phyloP scores from a whole-genome alignment of 2,329 filamentous ascomycete genomes.

The Diaporthe nobilis region DNA sequence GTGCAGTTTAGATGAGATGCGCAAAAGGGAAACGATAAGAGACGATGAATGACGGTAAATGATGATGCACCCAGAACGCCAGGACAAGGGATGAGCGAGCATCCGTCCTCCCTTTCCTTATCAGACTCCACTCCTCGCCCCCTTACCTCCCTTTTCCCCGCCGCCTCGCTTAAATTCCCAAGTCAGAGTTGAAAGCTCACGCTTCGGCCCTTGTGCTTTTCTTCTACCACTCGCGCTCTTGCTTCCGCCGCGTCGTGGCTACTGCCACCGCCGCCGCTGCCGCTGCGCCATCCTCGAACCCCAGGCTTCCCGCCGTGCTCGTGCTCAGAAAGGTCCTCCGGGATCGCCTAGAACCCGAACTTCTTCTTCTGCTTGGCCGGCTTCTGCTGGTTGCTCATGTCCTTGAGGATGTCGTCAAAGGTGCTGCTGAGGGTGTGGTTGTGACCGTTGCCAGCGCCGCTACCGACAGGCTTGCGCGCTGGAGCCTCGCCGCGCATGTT shows the following conservation, averaged over 20 bases:
- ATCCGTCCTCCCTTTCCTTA: background rate
- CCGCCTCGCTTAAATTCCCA: constrained; percentile 1
- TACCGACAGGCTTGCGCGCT: constrained; percentile 37
- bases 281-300: background rate
- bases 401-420: constrained; percentile 56
- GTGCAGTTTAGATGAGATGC: background rate
- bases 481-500: constrained; percentile 43
- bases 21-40: background rate
- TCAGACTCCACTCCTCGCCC: background rate
- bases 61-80: constrained; percentile 22
- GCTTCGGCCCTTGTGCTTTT: constrained; percentile 2
- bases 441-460: constrained; percentile 39
- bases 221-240: background rate
- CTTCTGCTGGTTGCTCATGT: constrained; percentile 50
- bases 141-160: constrained; percentile 11
- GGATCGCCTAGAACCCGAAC: constrained; percentile 43
- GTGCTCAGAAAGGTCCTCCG: constrained; percentile 38
- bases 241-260: background rate
- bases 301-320: constrained; percentile 33
- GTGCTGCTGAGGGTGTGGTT: constrained; percentile 45
- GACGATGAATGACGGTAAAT: background rate
- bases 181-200: constrained; percentile 17
- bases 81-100: background rate
- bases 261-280: background rate
- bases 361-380: constrained; percentile 48